Percentiles rank a stretch among this genome's conserved stretches.
Evolutionary conservation across 163 green algal genomes (phyloP).

Genomic region (Scenedesmus sp.): DNA sequence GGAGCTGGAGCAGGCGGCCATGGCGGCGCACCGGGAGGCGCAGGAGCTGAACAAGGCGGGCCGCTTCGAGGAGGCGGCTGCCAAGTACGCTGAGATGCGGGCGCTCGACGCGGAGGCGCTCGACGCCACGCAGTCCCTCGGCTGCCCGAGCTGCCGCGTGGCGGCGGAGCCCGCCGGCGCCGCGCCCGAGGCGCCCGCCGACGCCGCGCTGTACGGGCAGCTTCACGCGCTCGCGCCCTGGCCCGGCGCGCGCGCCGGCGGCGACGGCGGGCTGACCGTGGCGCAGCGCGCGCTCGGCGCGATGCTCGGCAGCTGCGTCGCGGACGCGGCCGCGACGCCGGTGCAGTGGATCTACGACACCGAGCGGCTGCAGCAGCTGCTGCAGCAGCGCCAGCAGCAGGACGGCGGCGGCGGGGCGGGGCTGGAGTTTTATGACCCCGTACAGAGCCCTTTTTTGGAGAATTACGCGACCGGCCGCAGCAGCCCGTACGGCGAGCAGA

Average conservation of each 20-base stretch:
- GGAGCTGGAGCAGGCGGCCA: conserved; percentile 48
- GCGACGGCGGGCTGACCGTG: background rate
- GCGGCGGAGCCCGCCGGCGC: background rate
- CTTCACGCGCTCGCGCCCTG: conserved; percentile 13
- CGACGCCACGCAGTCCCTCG: background rate
- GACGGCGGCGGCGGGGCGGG: conserved; percentile 10
- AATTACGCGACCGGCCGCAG: conserved; percentile 52
- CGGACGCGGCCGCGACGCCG: conserved; percentile 51
- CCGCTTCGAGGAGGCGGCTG: conserved; percentile 40
- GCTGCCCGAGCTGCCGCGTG: conserved; percentile 26
- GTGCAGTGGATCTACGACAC: conserved; percentile 60
- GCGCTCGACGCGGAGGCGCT: conserved; percentile 29
- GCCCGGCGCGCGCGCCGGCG: background rate
- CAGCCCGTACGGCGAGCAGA: conserved; percentile 64
- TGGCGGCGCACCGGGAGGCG: conserved; percentile 48
- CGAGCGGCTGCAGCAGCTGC: conserved; percentile 24
- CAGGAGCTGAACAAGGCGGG: conserved; percentile 60
- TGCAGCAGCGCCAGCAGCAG: conserved; percentile 13
- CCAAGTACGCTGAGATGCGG: background rate
- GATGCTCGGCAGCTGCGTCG: conserved; percentile 41
- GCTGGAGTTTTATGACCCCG: conserved; percentile 57
- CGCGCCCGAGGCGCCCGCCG: background rate
- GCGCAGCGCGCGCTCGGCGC: conserved; percentile 13
- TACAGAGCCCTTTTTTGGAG: conserved; percentile 53
- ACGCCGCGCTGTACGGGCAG: background rate